A percentile compares a stretch with the other conserved stretches of the same genome.
These are phyloP conservation scores for Parathielavia hyrcaniae DNA, from an alignment of 495 filamentous ascomycete species.

Conservation along the genomic window DNA sequence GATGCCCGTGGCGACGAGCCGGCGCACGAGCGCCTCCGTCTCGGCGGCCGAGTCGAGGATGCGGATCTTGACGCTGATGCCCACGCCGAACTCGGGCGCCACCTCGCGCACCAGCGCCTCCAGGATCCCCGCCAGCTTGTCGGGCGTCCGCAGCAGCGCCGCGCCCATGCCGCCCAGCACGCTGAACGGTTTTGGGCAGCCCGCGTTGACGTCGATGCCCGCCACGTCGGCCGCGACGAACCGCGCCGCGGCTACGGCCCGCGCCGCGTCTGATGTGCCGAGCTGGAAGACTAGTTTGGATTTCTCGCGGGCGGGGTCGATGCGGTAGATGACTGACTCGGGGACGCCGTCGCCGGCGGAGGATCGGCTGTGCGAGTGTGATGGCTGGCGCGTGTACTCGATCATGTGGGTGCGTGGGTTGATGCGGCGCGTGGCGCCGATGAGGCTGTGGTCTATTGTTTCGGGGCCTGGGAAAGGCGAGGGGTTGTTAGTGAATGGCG, in stretches of 20 bases:
- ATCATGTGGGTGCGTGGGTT: constrained; percentile 69
- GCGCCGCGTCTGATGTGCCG: constrained; percentile 71
- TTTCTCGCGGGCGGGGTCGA: constrained; percentile 69
- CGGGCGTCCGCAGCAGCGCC: constrained; percentile 74
- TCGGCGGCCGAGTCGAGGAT: constrained; percentile 67
- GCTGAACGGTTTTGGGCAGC: constrained; percentile 94
- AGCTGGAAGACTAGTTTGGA: constrained; percentile 80
- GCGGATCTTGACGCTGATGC: constrained; percentile 92
- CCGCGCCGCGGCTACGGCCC: constrained; percentile 75
- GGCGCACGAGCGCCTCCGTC: constrained; percentile 67
- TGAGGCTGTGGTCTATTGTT: constrained; percentile 83
- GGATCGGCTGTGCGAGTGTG: constrained; percentile 51
- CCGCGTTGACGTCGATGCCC: constrained; percentile 94
- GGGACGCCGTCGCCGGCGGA: constrained; percentile 27
- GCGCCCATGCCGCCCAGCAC: constrained; percentile 92
- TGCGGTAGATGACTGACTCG: constrained; percentile 74
- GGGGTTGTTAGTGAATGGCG: not conserved
- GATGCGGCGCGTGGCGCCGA: constrained; percentile 69
- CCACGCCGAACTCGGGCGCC: constrained; percentile 66
- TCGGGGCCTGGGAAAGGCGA: constrained; percentile 61
- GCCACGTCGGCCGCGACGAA: constrained; percentile 79
- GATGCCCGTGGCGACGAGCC: constrained; percentile 77
- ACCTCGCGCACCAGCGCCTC: constrained; percentile 74
- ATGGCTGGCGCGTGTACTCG: constrained; percentile 73
- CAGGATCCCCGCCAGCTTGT: constrained; percentile 74